phyloP scores from a whole-genome alignment of 352 stramenopile genomes.

The Pythium folliculosum region DNA sequence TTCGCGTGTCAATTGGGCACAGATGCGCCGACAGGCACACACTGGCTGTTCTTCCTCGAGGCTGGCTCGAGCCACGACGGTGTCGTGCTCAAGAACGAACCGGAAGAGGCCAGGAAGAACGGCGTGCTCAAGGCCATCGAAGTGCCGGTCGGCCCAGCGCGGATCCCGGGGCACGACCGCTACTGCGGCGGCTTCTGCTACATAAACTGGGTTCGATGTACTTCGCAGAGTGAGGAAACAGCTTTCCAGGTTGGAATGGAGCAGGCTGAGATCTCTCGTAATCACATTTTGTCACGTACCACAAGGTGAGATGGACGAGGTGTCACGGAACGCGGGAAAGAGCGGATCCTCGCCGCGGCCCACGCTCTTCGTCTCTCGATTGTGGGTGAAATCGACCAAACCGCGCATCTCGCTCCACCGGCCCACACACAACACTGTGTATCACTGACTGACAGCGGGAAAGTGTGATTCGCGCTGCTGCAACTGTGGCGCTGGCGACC shows the following conservation, averaged over 20 bases:
- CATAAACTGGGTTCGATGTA: too few relatives aligned
- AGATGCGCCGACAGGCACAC: slow-evolving; percentile 41
- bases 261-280: not conserved
- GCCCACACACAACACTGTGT: not conserved
- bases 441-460: not conserved
- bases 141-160: slow-evolving; percentile 51
- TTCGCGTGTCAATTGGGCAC: slow-evolving; percentile 69
- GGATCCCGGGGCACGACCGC: slow-evolving; percentile 31
- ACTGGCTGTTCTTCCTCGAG: slow-evolving; percentile 68
- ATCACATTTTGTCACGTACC: not conserved
- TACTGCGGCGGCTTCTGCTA: slow-evolving; percentile 77
- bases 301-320: not conserved
- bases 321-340: not conserved
- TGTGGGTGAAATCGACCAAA: not conserved
- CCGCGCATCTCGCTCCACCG: not conserved
- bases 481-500: not conserved
- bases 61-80: slow-evolving; percentile 41
- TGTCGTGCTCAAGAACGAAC: slow-evolving; percentile 42
- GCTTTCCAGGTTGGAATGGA: too few relatives aligned
- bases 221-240: too few relatives aligned
- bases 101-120: slow-evolving; percentile 40
- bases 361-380: not conserved
- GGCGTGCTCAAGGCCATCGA: slow-evolving; percentile 46
- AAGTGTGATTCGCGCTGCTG: not conserved
- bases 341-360: not conserved